Conservation (phyloP, 2,329 filamentous ascomycete genomes). For the Arthrobotrys sinensis region DNA sequence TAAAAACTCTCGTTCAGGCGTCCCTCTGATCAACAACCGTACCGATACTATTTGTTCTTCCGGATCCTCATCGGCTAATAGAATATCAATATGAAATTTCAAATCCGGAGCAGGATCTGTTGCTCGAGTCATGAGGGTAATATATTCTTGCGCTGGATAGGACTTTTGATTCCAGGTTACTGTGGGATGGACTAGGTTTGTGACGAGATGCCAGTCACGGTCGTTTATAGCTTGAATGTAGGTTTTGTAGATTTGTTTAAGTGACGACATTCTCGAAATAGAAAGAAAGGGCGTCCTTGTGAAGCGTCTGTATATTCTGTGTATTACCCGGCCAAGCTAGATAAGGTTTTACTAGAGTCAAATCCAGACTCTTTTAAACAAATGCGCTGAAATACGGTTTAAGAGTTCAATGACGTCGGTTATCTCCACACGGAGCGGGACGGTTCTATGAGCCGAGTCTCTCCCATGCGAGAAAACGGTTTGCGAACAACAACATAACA, state of each 20-base stretch:
- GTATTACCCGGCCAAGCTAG: no score
- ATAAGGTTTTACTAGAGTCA: no score
- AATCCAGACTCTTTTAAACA: neutral
- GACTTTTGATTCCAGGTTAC: constrained; percentile 45
- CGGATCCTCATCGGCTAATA: constrained; percentile 41
- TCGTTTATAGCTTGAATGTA: constrained; percentile 56
- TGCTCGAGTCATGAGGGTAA: constrained; percentile 44
- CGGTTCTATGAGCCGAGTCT: neutral
- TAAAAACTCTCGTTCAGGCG: constrained; percentile 44
- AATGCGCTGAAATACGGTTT: neutral
- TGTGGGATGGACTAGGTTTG: constrained; percentile 34
- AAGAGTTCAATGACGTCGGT: constrained; percentile 6
- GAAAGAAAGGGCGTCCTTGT: no score
- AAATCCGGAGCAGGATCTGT: constrained; percentile 46
- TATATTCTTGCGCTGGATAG: constrained; percentile 43
- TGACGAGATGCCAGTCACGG: constrained; percentile 40
- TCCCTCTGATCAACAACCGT: constrained; percentile 41
- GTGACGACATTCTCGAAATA: constrained; percentile 8
- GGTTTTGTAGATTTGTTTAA: constrained; percentile 39
- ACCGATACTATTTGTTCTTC: constrained; percentile 30
- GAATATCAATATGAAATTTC: constrained; percentile 45
- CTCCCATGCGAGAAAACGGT: neutral
- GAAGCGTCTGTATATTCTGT: no score
- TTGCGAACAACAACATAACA: neutral
- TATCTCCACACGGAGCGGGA: constrained; percentile 20